Evolutionary conservation across 306 rosid species (phyloP).

Genomic region (Cicer yamashitae): DNA sequence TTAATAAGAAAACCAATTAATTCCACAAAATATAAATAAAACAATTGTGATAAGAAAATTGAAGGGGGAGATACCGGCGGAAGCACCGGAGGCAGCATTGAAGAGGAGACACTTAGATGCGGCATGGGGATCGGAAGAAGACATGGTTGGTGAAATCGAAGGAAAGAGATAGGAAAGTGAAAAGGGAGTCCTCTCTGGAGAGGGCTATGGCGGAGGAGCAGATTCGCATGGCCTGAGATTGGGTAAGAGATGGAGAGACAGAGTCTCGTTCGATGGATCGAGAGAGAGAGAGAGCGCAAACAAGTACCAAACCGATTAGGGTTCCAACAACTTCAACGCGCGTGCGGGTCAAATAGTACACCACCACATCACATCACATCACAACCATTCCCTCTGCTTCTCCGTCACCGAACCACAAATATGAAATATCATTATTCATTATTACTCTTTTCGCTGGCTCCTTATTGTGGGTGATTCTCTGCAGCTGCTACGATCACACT

Average conservation of each 20-base stretch:
- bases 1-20: background rate
- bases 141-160: slow-evolving; percentile 49
- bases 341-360: background rate
- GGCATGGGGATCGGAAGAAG: slow-evolving; percentile 56
- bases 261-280: slow-evolving; percentile 14
- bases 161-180: slow-evolving; percentile 29
- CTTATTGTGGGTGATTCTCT: background rate
- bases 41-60: background rate
- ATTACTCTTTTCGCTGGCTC: too few species aligned
- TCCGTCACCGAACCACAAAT: slow-evolving; percentile 38
- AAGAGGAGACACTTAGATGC: slow-evolving; percentile 63
- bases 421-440: background rate
- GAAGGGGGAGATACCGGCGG: slow-evolving; percentile 60
- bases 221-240: slow-evolving; percentile 79
- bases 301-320: background rate
- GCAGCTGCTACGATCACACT: too few species aligned
- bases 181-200: slow-evolving; percentile 68
- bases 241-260: slow-evolving; percentile 6
- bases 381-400: slow-evolving; percentile 31
- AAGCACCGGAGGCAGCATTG: slow-evolving; percentile 86
- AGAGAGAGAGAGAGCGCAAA: too few species aligned
- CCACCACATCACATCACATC: background rate
- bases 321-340: background rate
- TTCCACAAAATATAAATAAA: background rate
- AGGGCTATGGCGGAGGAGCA: slow-evolving; percentile 65